These are phyloP conservation scores for Wickerhamiella hasegawae DNA, from an alignment of 805 yeast species.

Conservation along the genomic window DNA sequence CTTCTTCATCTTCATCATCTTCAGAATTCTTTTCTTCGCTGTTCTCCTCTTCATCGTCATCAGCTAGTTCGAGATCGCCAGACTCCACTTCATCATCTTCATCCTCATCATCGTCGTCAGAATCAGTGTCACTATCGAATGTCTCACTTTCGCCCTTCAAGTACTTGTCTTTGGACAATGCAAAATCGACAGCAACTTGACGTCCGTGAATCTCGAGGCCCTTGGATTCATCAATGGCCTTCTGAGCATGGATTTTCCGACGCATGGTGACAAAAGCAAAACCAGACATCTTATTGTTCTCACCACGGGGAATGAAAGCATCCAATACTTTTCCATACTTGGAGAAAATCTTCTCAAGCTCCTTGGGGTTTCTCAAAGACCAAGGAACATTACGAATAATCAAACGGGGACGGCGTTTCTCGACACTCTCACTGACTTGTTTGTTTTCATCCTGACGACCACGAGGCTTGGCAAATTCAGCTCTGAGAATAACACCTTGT, in stretches of 20 bases:
- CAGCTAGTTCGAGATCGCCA: slow-evolving; percentile 26
- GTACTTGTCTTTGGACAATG: slow-evolving; percentile 81
- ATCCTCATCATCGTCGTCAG: slow-evolving; percentile 24
- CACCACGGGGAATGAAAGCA: slow-evolving; percentile 75
- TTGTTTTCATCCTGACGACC: slow-evolving; percentile 34
- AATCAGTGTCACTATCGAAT: slow-evolving; percentile 25
- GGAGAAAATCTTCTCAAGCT: slow-evolving; percentile 50
- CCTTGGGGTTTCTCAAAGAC: slow-evolving; percentile 71
- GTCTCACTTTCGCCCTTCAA: slow-evolving; percentile 29
- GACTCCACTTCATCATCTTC: slow-evolving; percentile 20
- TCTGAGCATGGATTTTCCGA: slow-evolving; percentile 57
- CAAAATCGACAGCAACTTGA: slow-evolving; percentile 86
- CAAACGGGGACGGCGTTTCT: slow-evolving; percentile 70
- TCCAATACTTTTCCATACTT: slow-evolving; percentile 78
- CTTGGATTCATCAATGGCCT: slow-evolving; percentile 57
- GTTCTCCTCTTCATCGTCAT: slow-evolving; percentile 21
- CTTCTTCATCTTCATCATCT: slow-evolving; percentile 22
- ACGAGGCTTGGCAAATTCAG: slow-evolving; percentile 86
- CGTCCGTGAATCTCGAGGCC: slow-evolving; percentile 78
- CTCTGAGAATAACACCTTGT: slow-evolving; percentile 47
- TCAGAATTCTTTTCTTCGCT: slow-evolving; percentile 18
- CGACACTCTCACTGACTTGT: slow-evolving; percentile 23
- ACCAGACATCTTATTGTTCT: slow-evolving; percentile 81
- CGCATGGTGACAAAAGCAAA: slow-evolving; percentile 91
- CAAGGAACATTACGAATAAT: slow-evolving; percentile 90